Conservation (phyloP, 306 rosid species). For the Cucumis melo region DNA sequence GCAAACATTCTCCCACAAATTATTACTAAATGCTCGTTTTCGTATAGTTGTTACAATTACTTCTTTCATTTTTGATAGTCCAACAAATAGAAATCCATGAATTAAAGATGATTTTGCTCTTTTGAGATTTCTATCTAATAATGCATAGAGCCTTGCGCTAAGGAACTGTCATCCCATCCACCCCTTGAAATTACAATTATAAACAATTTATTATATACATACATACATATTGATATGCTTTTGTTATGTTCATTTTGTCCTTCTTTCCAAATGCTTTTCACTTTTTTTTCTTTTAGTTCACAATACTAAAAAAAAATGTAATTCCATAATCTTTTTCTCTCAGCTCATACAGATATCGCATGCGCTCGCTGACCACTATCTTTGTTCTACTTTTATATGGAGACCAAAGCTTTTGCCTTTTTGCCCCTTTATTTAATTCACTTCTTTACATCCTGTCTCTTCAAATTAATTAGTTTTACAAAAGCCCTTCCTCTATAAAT, state of each 20-base stretch:
- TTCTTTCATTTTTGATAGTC: too few species aligned
- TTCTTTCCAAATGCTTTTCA: neutral
- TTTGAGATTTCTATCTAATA: too few species aligned
- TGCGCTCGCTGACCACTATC: conserved; percentile 8
- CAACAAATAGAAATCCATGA: too few species aligned
- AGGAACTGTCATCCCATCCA: too few species aligned
- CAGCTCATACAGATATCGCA: neutral
- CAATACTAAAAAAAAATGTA: neutral
- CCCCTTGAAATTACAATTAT: too few species aligned
- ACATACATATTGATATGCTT: too few species aligned
- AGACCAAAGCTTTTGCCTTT: conserved; percentile 3
- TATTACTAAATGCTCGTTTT: too few species aligned
- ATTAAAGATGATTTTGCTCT: too few species aligned
- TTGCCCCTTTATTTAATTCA: neutral
- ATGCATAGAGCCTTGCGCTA: too few species aligned
- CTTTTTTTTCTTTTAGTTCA: neutral
- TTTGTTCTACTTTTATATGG: neutral
- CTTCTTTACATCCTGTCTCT: neutral
- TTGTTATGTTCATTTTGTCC: neutral
- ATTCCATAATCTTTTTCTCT: neutral
- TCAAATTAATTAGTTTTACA: neutral
- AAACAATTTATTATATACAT: too few species aligned
- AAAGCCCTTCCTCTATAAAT: neutral
- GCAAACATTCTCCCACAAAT: too few species aligned
- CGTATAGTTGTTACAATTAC: too few species aligned